Percentiles rank a stretch among this genome's conserved stretches.
phyloP scores from a whole-genome alignment of 768 basidiomycete genomes.

The Naganishia vishniacii region DNA sequence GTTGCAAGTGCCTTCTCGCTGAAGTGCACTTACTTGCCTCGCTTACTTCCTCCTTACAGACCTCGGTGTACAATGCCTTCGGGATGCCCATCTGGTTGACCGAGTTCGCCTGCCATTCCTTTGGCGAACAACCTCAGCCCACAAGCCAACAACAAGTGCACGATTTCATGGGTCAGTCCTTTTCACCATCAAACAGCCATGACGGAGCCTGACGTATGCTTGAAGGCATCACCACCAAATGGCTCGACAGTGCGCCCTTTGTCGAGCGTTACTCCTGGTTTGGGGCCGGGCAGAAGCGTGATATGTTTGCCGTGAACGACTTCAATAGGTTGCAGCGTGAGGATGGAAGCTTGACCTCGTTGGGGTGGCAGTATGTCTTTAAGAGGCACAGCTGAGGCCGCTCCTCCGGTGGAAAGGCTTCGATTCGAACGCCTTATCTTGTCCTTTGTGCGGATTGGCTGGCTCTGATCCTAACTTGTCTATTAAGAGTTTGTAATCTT shows the following conservation, averaged over 20 bases:
- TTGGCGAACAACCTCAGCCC: conserved; percentile 4
- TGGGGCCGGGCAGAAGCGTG: conserved; percentile 5
- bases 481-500: too few relatives aligned
- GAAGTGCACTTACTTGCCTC: too few relatives aligned
- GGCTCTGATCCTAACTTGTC: too few relatives aligned
- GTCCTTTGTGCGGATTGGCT: too few relatives aligned
- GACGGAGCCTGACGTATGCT: too few relatives aligned
- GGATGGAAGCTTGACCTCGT: conserved; percentile 10
- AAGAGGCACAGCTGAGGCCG: conserved; percentile 1
- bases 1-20: too few relatives aligned
- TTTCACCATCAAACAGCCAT: too few relatives aligned
- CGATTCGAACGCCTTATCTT: too few relatives aligned
- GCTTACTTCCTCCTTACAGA: neutral
- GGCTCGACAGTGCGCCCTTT: conserved; percentile 18
- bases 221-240: conserved; percentile 6
- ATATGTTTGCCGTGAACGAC: conserved; percentile 13
- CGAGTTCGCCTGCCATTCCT: conserved; percentile 23
- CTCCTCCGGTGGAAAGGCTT: too few relatives aligned
- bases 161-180: conserved; percentile 25
- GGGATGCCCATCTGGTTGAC: conserved; percentile 23
- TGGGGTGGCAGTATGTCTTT: conserved; percentile 22
- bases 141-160: conserved; percentile 20
- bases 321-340: conserved; percentile 26
- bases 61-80: conserved; percentile 1
- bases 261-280: conserved; percentile 28